Base-by-base conservation (phyloP, 371 early-diverging fungal genomes). In the Rhizopus stolonifer region DNA sequence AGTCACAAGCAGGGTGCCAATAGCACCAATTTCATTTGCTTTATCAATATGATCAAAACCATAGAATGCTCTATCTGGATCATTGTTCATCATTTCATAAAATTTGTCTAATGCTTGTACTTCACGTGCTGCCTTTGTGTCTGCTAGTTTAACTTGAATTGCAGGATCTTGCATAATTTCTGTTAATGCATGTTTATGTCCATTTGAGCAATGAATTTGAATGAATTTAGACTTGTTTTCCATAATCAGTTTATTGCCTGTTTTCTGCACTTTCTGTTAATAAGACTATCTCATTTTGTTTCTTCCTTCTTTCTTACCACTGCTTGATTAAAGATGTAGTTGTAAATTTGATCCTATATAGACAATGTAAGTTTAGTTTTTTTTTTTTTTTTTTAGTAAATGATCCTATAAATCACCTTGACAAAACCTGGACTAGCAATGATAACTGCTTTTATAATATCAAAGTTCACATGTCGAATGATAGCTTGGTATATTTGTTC, bases 341-440 rank as follows among this genome's bases (percentile, higher is more conserved):
- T 78, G 58, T 83, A 88, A 22, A 96, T 67, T 68, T 91, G 88
- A 49, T 96, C 96, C 80, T 92, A 67, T 23, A 58, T 34, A 24
- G 11, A 19, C 15, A 18, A 51, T n/a, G 11, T 19, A 13, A 33
- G 25, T 19, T 25, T 19, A 34, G 21, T 21, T n/a, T 14, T 15
- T 23, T 39, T 50, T 18, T 15, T 45, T 14, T 19, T 18, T 24
- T 29, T 14, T 29, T 14, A 26, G 26, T 7, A 10, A 14, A 11
- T 7, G 13, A 44, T 11, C 14, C 1, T 13, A 6, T 58, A 38
- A n/a, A n/a, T n/a, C 72, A 87, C 89, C 81, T 86, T 90, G 14
- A 91, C 86, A 71, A 96, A 96, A 8, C 97, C 99, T 17, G 97
- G 97, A 59, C 94, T 92, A 15, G 95, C 97, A 24, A 98, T 68